A percentile compares a stretch with the other conserved stretches of the same genome.
Evolutionary conservation across 306 rosid genomes (phyloP).

Genomic region (Vigna unguiculata): DNA sequence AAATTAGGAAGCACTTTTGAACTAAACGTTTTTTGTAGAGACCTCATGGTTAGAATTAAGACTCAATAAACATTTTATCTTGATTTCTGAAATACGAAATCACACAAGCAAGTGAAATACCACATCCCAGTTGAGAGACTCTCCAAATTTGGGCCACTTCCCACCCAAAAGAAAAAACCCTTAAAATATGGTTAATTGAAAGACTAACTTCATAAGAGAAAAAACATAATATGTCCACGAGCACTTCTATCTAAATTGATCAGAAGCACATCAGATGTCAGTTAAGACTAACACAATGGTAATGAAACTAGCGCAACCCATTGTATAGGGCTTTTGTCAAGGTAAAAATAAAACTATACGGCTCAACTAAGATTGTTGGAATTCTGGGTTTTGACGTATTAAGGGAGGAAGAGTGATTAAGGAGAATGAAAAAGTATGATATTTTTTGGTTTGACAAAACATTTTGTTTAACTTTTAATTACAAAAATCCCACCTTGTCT

Average conservation of each 20-base stretch:
- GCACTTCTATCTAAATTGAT: conserved; percentile 11
- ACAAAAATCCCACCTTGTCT: too few relatives aligned
- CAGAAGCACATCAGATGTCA: conserved; percentile 8
- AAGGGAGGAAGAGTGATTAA: neutral
- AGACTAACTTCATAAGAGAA: conserved; percentile 18
- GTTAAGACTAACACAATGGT: neutral
- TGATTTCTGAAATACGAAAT: conserved; percentile 26
- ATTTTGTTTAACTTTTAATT: too few relatives aligned
- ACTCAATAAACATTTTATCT: neutral
- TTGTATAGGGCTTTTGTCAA: neutral
- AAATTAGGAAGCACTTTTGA: conserved; percentile 6
- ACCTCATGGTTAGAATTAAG: neutral
- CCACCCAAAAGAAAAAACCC: neutral
- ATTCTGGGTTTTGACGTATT: neutral
- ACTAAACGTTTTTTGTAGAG: conserved; percentile 21
- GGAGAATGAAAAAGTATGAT: neutral
- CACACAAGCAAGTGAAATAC: conserved; percentile 16
- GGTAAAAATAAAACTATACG: neutral
- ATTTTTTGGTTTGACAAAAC: too few relatives aligned
- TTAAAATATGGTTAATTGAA: conserved; percentile 16
- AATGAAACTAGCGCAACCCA: conserved; percentile 6
- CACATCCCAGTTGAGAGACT: conserved; percentile 6
- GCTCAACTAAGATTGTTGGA: neutral
- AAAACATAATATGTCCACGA: conserved; percentile 3
- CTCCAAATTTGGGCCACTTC: neutral